Evolutionary conservation across 345 rosid species (phyloP), one percentile per base, ranked within the genome.

Genomic region (Melastoma malabathricum): DNA sequence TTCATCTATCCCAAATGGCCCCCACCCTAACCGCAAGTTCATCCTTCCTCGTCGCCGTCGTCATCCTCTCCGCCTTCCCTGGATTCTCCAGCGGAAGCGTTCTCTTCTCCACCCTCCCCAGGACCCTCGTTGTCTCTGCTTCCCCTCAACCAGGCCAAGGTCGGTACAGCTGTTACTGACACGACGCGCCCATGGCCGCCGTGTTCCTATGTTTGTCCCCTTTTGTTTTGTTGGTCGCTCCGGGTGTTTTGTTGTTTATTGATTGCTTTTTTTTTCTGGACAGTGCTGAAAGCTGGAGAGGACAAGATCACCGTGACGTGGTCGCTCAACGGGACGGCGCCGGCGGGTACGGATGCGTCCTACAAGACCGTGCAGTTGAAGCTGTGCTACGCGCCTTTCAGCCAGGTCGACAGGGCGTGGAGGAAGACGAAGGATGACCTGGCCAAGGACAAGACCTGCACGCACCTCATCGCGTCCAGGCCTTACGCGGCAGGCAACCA

Each of bases 381-480:
- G 70, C 74, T 83, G 0, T 87, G 94, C 69, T 87, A 72, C 64
- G 82, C 82, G 8, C 89, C 89, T 0, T 15, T 75, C 25, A 87
- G 96, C 76, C 96, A 81, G 56, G 63, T 44, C 47, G 87, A 87
- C 53, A 75, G 96, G 20, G 72, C 83, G 1, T 81, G 96, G 96
- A 71, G 96, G 44, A 87, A 69, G 51, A 77, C 87, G 0, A 55
- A 6, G 27, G 86, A 87, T 56, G 23, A 61, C 20, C 55, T 84
- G 9, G 12, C 15, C 43, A 83, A 71, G 62, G 94, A 87, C 76
- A 83, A 59, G 70, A 87, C 83, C 6, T 83, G 96, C 66, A 77
- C 54, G 56, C 18, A 64, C 51, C 59, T 57, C 19, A 72, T 83
- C 19, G 75, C 50, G 3, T n/a, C 70, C 3, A 62, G 41, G 43